Evolutionary conservation across 2,329 filamentous ascomycete species (phyloP).

Genomic region (Talaromyces sp.): DNA sequence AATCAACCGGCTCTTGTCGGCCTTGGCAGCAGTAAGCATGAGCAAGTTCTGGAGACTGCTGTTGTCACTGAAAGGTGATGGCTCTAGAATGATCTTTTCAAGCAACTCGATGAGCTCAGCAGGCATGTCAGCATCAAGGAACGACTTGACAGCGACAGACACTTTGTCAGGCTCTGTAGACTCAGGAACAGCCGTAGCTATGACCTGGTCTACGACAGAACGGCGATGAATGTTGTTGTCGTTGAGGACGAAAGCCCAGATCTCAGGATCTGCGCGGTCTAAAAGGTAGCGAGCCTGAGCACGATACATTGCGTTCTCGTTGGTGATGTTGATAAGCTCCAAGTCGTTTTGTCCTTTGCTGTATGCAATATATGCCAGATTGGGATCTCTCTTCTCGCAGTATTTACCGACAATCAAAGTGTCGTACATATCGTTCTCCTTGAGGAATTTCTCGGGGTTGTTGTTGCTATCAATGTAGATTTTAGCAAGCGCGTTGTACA

Average conservation of each 20-base stretch:
- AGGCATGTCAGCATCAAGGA: conserved; percentile 86
- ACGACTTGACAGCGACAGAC: conserved; percentile 86
- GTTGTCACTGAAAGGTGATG: conserved; percentile 98
- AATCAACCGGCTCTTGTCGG: conserved; percentile 91
- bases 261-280: conserved; percentile 81
- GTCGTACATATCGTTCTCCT: conserved; percentile 96
- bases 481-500: conserved; percentile 96
- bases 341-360: conserved; percentile 95
- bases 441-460: conserved; percentile 94
- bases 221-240: conserved; percentile 94
- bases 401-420: conserved; percentile 91
- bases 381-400: conserved; percentile 97
- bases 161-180: conserved; percentile 92
- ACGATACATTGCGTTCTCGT: conserved; percentile 99
- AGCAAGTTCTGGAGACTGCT: conserved; percentile 92
- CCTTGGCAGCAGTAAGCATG: conserved; percentile 93
- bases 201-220: conserved; percentile 93
- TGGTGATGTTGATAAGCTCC: conserved; percentile 95
- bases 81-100: conserved; percentile 99
- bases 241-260: conserved; percentile 93
- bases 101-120: conserved; percentile 93
- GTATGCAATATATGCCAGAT: conserved; percentile 91
- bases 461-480: conserved; percentile 99
- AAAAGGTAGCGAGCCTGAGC: conserved; percentile 94
- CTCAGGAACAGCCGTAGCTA: conserved; percentile 89